Evolutionary conservation across 768 basidiomycete species (phyloP).

Genomic region (Lentinula boryana): DNA sequence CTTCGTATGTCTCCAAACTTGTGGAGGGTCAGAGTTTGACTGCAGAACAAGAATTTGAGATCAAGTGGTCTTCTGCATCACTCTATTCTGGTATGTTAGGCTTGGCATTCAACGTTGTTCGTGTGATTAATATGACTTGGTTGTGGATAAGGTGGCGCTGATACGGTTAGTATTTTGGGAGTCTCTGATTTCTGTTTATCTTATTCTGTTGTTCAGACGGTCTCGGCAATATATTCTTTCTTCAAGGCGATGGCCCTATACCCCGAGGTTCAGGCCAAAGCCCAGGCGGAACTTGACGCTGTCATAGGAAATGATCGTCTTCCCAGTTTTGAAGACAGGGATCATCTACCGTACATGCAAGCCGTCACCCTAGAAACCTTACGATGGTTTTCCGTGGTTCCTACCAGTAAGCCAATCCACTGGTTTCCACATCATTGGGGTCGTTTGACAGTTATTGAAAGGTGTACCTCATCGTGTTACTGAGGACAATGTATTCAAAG

Average conservation of each 20-base stretch:
- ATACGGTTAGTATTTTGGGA: constrained; percentile 12
- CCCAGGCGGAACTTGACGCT: constrained; percentile 4
- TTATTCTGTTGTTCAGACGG: constrained; percentile 8
- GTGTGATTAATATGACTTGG: neutral
- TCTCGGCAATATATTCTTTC: constrained; percentile 20
- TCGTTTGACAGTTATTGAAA: neutral
- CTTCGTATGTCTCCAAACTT: constrained; percentile 14
- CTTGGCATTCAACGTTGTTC: constrained; percentile 4
- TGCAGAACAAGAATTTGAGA: constrained; percentile 14
- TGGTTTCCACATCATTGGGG: neutral
- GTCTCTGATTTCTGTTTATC: neutral
- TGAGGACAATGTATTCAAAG: constrained; percentile 23
- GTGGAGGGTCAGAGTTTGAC: constrained; percentile 10
- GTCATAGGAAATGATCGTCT: constrained; percentile 5
- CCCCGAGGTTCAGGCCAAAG: constrained; percentile 2
- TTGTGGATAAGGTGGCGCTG: constrained; percentile 18
- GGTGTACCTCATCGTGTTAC: constrained; percentile 8
- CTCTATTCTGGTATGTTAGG: constrained; percentile 21
- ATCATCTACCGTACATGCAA: constrained; percentile 4
- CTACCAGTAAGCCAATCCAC: neutral
- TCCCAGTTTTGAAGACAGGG: constrained; percentile 5
- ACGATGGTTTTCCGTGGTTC: constrained; percentile 3
- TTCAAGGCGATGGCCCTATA: constrained; percentile 22
- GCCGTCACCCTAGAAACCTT: constrained; percentile 3
- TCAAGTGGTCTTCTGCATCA: constrained; percentile 23